A percentile compares a stretch with the other conserved stretches of the same genome.
phyloP scores from a whole-genome alignment of 2,329 filamentous ascomycete species.

The Cladosporium oxysporum region DNA sequence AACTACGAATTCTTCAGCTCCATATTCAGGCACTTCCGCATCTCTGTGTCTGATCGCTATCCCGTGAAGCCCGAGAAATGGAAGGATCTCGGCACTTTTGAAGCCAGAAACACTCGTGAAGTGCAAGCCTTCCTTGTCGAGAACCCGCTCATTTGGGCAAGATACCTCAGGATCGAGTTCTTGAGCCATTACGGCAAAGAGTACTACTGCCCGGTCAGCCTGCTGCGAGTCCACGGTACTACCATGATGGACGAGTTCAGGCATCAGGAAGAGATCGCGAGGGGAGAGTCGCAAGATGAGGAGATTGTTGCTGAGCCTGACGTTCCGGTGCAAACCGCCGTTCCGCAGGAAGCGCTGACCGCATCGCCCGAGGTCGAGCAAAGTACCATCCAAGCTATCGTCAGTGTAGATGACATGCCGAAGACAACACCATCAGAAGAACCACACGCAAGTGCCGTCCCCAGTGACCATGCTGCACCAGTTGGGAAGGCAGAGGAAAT shows the following conservation, averaged over 20 bases:
- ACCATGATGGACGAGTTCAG: constrained; percentile 94
- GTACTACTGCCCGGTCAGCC: constrained; percentile 90
- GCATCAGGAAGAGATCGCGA: constrained; percentile 72
- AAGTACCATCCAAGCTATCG: not conserved
- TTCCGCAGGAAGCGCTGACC: constrained; percentile 6
- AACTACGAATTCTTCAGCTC: constrained; percentile 99
- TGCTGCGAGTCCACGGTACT: constrained; percentile 88
- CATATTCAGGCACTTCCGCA: constrained; percentile 86
- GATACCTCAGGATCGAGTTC: constrained; percentile 90
- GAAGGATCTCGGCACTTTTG: constrained; percentile 84
- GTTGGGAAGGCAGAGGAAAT: not conserved
- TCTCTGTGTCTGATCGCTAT: constrained; percentile 93
- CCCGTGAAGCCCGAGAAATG: constrained; percentile 90
- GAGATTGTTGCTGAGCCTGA: constrained; percentile 52
- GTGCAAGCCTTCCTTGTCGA: constrained; percentile 94
- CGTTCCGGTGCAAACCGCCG: constrained; percentile 8
- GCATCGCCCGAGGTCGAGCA: not conserved
- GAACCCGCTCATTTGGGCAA: constrained; percentile 92
- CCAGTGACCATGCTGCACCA: not conserved
- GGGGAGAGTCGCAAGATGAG: constrained; percentile 62
- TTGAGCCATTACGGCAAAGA: constrained; percentile 93
- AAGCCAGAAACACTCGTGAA: constrained; percentile 88
- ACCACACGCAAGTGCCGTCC: not conserved
- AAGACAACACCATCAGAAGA: not conserved
- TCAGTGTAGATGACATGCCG: not conserved